These are phyloP conservation scores for Hypholoma fasciculare DNA, from an alignment of 768 basidiomycete genomes.

Conservation along the genomic window DNA sequence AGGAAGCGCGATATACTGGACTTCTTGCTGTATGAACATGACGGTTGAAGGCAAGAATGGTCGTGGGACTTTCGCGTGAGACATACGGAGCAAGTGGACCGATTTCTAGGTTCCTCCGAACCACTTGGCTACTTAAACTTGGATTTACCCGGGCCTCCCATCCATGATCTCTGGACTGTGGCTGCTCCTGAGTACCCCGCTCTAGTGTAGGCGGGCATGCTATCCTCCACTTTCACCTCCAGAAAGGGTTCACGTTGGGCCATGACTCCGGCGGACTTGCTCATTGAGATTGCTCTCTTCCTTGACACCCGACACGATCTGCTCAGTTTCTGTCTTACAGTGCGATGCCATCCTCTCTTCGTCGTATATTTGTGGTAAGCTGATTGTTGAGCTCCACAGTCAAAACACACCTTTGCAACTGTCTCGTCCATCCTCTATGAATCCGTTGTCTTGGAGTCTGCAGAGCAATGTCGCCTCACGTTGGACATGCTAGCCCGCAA, in stretches of 20 bases:
- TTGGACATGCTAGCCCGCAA: conserved; percentile 60
- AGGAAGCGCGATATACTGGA: no score
- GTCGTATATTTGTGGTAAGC: neutral
- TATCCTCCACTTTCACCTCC: neutral
- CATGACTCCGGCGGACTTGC: conserved; percentile 54
- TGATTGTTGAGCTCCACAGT: conserved; percentile 36
- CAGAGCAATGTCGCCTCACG: conserved; percentile 62
- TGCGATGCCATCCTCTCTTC: conserved; percentile 29
- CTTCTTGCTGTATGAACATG: no score
- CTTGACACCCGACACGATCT: conserved; percentile 55
- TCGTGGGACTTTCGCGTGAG: no score
- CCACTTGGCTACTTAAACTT: no score
- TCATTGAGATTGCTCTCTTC: conserved; percentile 63
- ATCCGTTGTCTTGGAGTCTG: conserved; percentile 51
- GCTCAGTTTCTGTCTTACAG: conserved; percentile 60
- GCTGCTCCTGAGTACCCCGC: no score
- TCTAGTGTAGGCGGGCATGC: neutral
- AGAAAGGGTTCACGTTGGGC: conserved; percentile 9
- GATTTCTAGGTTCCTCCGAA: no score
- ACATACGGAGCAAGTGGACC: no score
- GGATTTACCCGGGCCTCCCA: no score
- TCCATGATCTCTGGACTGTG: no score
- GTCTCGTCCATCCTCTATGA: conserved; percentile 62
- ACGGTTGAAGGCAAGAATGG: no score
- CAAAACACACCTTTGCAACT: conserved; percentile 47